Evolutionary conservation across 768 basidiomycete species (phyloP), one percentile per base, ranked within the genome.

Genomic region (Agrocybe pediades): DNA sequence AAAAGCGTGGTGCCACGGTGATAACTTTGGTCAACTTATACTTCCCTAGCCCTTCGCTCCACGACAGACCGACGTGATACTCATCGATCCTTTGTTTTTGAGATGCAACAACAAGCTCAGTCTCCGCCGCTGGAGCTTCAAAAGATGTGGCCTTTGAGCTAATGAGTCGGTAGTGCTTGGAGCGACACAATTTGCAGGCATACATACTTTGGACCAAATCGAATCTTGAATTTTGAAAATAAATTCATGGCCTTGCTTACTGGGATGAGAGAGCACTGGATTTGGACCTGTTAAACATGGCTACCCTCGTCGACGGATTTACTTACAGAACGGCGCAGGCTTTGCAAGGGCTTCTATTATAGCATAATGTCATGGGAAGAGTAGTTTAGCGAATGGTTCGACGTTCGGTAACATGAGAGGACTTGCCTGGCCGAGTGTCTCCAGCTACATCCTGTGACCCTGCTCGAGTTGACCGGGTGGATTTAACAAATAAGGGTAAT

Each of bases 11-110:
- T 7, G 90, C 79, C 30, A 98, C 73, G 0, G 91, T 95, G 59
- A 99, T 86, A 60, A 98, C 88, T 73, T 98, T 98, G 23, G 88
- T 89, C 27, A 98, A 74, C 66, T 98, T 98, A 70, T 98, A 98
- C 76, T 97, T 98, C 29, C 97, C 97, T n/a, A 87, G 74, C 1
- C 95, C 97, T 69, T 96, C 95, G 16, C 83, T 80, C 84, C 95
- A 98, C 4, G 94, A 95, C 33, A 99, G 62, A 1, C 96, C 97
- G 42, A 92, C 70, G 65, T 95, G 90, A 48, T 86, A 79, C 65
- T 87, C 84, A 43, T 90, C 85, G 2, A 79, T 72, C 57, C 77
- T 84, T 48, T 85, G 85, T 25, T 74, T 75, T 40, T 80, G 71
- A 8, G 88, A 86, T 2, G 85, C 76, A 39, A 94, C 78, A 29